Conservation (phyloP, 2,329 filamentous ascomycete genomes). For the Colletotrichum chrysophilum region DNA sequence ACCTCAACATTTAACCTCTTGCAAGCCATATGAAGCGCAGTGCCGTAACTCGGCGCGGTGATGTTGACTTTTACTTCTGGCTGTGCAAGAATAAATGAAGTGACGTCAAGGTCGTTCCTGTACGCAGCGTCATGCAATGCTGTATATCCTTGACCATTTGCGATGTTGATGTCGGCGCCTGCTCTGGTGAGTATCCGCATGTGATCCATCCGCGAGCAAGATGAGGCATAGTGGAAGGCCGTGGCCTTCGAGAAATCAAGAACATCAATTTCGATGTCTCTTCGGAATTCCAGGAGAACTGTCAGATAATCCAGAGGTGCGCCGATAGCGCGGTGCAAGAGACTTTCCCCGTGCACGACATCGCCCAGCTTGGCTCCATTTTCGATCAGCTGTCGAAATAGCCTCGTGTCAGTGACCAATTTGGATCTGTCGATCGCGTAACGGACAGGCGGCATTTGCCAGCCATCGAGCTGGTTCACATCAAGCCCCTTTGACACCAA, state of each 20-base stretch:
- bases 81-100: background rate
- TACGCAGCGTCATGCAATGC: background rate
- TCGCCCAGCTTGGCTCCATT: background rate
- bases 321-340: background rate
- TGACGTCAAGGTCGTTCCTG: background rate
- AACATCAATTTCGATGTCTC: background rate
- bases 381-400: background rate
- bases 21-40: background rate
- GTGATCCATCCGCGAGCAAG: background rate
- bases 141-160: background rate
- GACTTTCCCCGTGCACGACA: background rate
- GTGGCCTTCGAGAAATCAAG: background rate
- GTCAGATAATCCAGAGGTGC: background rate
- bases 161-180: background rate
- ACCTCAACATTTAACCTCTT: background rate
- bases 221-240: background rate
- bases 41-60: background rate
- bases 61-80: background rate
- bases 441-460: background rate
- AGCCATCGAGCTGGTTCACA: background rate
- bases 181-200: background rate
- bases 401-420: background rate
- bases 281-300: background rate
- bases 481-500: accelerated
- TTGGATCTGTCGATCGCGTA: background rate